Evolutionary conservation across 768 basidiomycete genomes (phyloP), one percentile per base, ranked within the genome.

Genomic region (Tylopilus intermedius): DNA sequence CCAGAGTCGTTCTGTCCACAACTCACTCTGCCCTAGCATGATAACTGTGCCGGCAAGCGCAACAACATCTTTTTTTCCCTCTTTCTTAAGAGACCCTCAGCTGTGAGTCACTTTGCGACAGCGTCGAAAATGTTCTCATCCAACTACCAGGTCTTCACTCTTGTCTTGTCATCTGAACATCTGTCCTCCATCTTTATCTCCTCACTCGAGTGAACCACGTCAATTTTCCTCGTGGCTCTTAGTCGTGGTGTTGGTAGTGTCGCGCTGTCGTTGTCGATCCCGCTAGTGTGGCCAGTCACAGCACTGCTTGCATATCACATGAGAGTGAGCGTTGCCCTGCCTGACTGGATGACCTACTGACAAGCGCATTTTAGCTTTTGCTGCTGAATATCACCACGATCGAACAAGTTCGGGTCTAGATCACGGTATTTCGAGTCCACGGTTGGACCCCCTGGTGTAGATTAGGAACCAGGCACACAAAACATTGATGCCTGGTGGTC

Each of bases 1-100:
- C 4, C 9, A 15, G 4, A 0, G 4, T 3, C 29, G 7, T 32
- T 21, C 18, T 37, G 26, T 8, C 32, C 18, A 40, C 18, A 4
- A 24, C 54, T 66, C 43, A 54, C 32, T 29, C 41, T 11, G 3
- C 42, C 13, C 2, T 59, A 94, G 88, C 98, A 95, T 65, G 92
- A 96, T 61, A 98, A 98, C 65, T 99, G 95, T 64, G 92, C 97
- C 15, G 94, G 96, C 7, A 81, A 91, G 38, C 84, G 94, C 42
- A 98, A 97, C 67, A 98, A 99, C 67, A 88, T 18, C 91, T 15
- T 79, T 84, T n/a, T 99, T 99, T 72, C 84, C 95, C 56, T 82
- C 80, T 0, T 82, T 94, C 58, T 76, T 99, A n/a, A 18, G 18
- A 18, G 18, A 18, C 67, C 85, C 38, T 80, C 82, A 35, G 80